Evolutionary conservation across 2,329 filamentous ascomycete genomes (phyloP), one percentile per base, ranked within the genome.

Genomic region (Endoconidiophora polonica): DNA sequence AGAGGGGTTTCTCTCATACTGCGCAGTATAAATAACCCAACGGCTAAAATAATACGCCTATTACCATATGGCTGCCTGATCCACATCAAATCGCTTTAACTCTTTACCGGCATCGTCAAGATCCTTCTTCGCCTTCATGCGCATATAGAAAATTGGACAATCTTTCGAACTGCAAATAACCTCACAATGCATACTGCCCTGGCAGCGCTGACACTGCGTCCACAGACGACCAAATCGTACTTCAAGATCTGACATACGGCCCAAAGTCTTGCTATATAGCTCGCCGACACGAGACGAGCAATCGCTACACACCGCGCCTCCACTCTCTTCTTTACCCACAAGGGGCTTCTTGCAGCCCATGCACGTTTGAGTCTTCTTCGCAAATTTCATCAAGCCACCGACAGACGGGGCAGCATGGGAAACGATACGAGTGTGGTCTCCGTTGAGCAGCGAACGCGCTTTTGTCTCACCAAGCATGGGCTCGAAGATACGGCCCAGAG

Each of bases 51-150:
- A 18, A 18, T 18, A 18, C 16, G 16, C 37, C 20, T 10, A 22
- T 37, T 54, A 76, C 73, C 73, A 76, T 43, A 72, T 69, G 24
- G 85, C 76, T 51, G 83, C 81, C 59, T 79, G 76, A 65, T 94
- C 88, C 56, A 79, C 76, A 66, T 98, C 91, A 66, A 98, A 98
- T 58, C 91, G 72, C 58, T 76, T 76, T 59, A 98, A 65, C 64
- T 98, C 91, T 68, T 86, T 93, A 52, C 88, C 86, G 1, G 81
- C 82, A 67, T 98, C 91, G 65, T 96, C 90, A 38, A 96, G 80
- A 63, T 98, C 91, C 71, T 98, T 98, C 75, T 95, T 94, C 29
- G 90, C 90, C 73, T 98, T 98, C 91, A 98, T 98, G 3, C 91
- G 80, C 91, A 98, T 98, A 65, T 98, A 98, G 66, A 98, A 98